Evolutionary conservation across 345 rosid species (phyloP), one percentile per base, ranked within the genome.

Genomic region (Nephelium lappaceum): DNA sequence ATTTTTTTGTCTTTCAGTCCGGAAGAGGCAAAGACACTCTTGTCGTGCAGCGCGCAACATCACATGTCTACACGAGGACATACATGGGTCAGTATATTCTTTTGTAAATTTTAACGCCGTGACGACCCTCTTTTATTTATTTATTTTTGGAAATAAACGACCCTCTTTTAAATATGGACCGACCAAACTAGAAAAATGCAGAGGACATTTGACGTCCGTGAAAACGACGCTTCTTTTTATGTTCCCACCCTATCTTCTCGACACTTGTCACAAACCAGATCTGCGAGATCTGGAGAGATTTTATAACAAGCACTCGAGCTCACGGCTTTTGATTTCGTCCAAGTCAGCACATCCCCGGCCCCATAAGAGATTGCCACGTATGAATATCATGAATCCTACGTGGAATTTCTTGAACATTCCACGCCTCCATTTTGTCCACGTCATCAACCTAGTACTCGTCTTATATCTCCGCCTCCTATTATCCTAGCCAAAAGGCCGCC

Each of bases 281-380:
- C 61, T 42, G 19, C 19, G 75, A 58, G 77, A 82, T 87, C 83
- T 53, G 5, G 2, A 10, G 69, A 64, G 83, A 72, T 79, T 67
- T 74, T 27, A 10, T 36, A 6, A 25, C 70, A 3, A 61, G 16
- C 43, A 38, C 69, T 23, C 5, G 12, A 78, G 77, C 84, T 73
- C 81, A 0, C 69, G 51, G 85, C 83, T 84, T 84, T 86, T 74
- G 88, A 89, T 89, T 85, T 81, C 24, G 73, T 87, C 93, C 89
- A 86, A 57, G 75, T 79, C 88, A 84, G 84, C 84, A 55, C 72
- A 6, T 45, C 71, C 5, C 14, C 1, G 1, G 62, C 18, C 83
- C 75, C 80, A 53, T 7, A 51, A 19, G 15, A 11, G 39, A 6
- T 31, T 4, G 61, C 82, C 82, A 85, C 71, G 84, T 84, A 83